A percentile compares a stretch with the other conserved stretches of the same genome.
Evolutionary conservation across 768 basidiomycete genomes (phyloP).

Genomic region (Rhizopogon roseolus): DNA sequence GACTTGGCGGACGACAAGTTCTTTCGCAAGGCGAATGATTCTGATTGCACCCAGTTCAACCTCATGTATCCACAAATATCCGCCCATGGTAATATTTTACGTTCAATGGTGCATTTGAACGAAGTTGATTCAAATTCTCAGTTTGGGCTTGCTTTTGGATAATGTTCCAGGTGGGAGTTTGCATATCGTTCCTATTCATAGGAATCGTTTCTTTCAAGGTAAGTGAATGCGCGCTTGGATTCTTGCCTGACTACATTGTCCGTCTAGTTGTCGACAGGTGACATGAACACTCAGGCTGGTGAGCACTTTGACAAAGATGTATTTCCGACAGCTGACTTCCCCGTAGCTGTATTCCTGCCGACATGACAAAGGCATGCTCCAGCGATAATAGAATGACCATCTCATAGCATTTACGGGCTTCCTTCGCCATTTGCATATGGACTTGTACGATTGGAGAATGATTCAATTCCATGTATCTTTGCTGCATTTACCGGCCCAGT

Average conservation of each 20-base stretch:
- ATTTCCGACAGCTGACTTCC: constrained; percentile 2
- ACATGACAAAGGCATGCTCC: constrained; percentile 33
- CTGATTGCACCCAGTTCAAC: constrained; percentile 86
- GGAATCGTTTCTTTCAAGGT: constrained; percentile 86
- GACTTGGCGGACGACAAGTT: constrained; percentile 92
- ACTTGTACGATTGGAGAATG: constrained; percentile 14
- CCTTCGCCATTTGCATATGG: constrained; percentile 3
- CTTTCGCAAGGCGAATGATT: constrained; percentile 92
- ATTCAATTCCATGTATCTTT: constrained; percentile 19
- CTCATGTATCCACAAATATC: constrained; percentile 66
- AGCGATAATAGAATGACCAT: neutral
- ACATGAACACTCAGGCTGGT: constrained; percentile 67
- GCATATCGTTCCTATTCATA: constrained; percentile 74
- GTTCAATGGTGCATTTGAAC: neutral
- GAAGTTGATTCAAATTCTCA: constrained; percentile 21
- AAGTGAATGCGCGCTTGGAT: constrained; percentile 6
- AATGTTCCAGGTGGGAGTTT: constrained; percentile 65
- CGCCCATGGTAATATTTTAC: constrained; percentile 57
- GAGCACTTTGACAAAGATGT: constrained; percentile 18
- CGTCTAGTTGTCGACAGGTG: constrained; percentile 31
- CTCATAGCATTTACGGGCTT: neutral
- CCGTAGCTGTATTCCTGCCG: constrained; percentile 56
- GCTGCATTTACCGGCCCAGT: constrained; percentile 14
- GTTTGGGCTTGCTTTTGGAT: constrained; percentile 90
- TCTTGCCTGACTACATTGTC: constrained; percentile 4